Base-by-base conservation (phyloP, 2,329 filamentous ascomycete species). In the Aspergillaceae sp. region DNA sequence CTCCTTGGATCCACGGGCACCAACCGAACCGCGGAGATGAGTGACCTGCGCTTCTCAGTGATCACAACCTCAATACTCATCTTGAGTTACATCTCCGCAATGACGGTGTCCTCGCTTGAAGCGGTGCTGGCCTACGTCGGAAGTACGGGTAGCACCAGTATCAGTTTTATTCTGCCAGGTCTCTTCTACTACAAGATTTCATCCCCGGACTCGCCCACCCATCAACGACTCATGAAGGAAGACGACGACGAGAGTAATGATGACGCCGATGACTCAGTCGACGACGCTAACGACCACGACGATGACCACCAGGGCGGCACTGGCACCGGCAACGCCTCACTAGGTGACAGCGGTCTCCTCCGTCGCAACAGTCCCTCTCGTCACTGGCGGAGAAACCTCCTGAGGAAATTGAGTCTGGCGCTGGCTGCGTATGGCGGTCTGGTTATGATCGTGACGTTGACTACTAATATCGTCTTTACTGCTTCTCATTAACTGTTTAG, bases 101-200 rank as follows among this genome's bases (percentile, higher is more conserved):
- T 98, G 72, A 94, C 87, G 0, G 90, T 98, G 3, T 86, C 82
- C 19, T 92, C 85, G 8, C 77, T 98, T 3, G 90, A 95, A 62
- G 84, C 87, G 41, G 90, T 98, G 1, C 77, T 98, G 0, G 91
- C 92, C 0, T 98, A 96, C 56, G 92, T 98, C 7, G 92, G 92
- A 34, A 89, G 85, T 57, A 98, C 92, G 0, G 92, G 92, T 44
- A 91, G 85, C 43, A 98, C 92, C 0, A 88, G 87, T 50, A 98
- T 98, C 58, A 94, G 87, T 51, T 98, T 98, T 64, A 97, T 98
- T 54, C 76, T 98, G 0, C 92, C 92, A 0, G 92, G 92, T 0
- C 70, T 98, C 3, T 98, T 98, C 67, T 98, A 97, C 68, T 98
- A 97, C 72, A 97, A 97, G 69, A 97, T 98, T 49, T 94, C 88